Evolutionary conservation across 768 basidiomycete species (phyloP), one percentile per base, ranked within the genome.

Genomic region (Tylopilus rubrobrunneus): DNA sequence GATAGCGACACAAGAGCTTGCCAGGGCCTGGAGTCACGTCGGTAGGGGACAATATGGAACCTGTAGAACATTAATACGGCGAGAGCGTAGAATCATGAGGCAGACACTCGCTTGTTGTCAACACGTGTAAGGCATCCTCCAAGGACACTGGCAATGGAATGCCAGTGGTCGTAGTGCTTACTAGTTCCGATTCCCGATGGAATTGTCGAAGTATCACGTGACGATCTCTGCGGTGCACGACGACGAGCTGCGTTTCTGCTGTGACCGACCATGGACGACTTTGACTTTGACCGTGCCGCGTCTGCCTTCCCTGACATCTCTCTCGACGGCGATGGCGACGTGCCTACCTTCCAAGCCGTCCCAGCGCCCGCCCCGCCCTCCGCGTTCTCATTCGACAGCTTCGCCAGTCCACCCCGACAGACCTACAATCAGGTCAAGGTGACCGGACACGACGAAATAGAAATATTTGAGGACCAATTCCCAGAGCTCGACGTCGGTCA

Each of bases 261-360:
- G 21, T 8, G 5, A 36, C 10, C 34, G 21, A 27, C 46, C 33
- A 51, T 51, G 50, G 50, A 51, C 36, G 51, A 46, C 21, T 52
- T 52, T 41, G 51, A 52, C 39, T 52, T 40, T 40, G 51, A 52
- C 51, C 51, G 51, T 47, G 87, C 87, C n/a, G 85, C 86, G 29
- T 83, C 86, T 54, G 86, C 86, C 14, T 93, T 92, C 70, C 91
- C 91, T 33, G 91, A 91, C 65, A 89, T 93, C 59, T 84, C 85
- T 21, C 76, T 89, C 47, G 89, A 90, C 56, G 87, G 82, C 36
- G 71, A 73, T 19, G 76, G 74, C 58, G 85, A 86, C 64, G 63
- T 88, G 25, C 76, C 81, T 42, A 66, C 78, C 15, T 63, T 76
- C 17, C 62, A 70, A 4, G 49, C 71, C 11, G 62, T 67, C 33